Conservation (phyloP, 2,329 filamentous ascomycete genomes). For the Diaporthe sp. region DNA sequence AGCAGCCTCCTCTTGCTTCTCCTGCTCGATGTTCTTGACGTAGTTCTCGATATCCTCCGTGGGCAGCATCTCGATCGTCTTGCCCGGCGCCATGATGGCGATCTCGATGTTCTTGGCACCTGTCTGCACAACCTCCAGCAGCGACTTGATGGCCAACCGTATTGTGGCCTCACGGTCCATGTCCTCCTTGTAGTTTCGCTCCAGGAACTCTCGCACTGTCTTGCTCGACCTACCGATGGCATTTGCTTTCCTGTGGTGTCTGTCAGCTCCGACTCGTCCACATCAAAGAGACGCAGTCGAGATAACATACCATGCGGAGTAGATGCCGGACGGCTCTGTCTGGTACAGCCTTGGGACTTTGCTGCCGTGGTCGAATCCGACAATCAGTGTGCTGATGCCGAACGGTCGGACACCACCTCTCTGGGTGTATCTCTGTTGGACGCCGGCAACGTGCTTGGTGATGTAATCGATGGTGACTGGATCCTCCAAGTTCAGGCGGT, state of each 20-base stretch:
- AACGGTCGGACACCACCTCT: conserved; percentile 99
- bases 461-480: conserved; percentile 99
- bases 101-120: conserved; percentile 99
- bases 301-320: conserved; percentile 88
- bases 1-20: conserved; percentile 98
- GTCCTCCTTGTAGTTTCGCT: conserved; percentile 97
- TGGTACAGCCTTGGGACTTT: conserved; percentile 91
- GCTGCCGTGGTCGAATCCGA: conserved; percentile 97
- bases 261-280: conserved; percentile 24
- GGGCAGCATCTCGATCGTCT: conserved; percentile 91
- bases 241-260: conserved; percentile 87
- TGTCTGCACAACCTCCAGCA: conserved; percentile 97
- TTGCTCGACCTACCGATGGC: conserved; percentile 98
- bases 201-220: conserved; percentile 97
- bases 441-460: conserved; percentile 97
- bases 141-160: conserved; percentile 96
- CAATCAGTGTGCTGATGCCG: conserved; percentile 96
- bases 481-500: conserved; percentile 96
- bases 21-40: conserved; percentile 98
- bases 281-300: conserved; percentile 33
- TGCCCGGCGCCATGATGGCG: conserved; percentile 94
- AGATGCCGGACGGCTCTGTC: conserved; percentile 99
- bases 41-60: conserved; percentile 97
- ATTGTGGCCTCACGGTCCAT: conserved; percentile 98
- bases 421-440: conserved; percentile 99